These are phyloP conservation scores for Apiospora aurea DNA, from an alignment of 2,329 filamentous ascomycete species.

Conservation along the genomic window DNA sequence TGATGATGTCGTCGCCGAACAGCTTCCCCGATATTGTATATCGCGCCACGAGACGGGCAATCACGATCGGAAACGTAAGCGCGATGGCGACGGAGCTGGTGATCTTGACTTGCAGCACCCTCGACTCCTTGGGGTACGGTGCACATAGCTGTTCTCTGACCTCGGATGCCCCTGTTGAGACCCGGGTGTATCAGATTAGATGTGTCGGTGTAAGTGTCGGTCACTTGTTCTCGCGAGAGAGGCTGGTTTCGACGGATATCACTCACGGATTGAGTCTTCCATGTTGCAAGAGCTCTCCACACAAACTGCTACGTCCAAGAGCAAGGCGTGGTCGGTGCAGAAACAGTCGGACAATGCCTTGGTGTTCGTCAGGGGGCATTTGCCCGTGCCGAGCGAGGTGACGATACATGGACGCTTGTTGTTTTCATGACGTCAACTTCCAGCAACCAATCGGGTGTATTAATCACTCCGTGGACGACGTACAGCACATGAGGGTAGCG, in stretches of 20 bases:
- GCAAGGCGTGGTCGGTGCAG: slow-evolving; percentile 30
- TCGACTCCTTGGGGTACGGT: slow-evolving; percentile 32
- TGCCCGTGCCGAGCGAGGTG: background rate
- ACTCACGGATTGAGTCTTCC: slow-evolving; percentile 30
- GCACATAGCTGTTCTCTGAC: slow-evolving; percentile 29
- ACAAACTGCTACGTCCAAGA: slow-evolving; percentile 30
- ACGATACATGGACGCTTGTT: background rate
- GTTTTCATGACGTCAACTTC: background rate
- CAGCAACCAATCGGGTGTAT: background rate
- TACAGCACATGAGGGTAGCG: background rate
- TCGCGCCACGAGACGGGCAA: slow-evolving; percentile 32
- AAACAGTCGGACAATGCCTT: slow-evolving; percentile 30
- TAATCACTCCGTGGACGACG: background rate
- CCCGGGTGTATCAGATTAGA: background rate
- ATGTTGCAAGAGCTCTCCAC: slow-evolving; percentile 32
- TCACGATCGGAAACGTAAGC: slow-evolving; percentile 30
- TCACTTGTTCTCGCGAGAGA: background rate
- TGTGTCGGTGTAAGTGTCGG: background rate
- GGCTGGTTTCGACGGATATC: too few relatives aligned
- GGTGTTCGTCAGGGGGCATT: slow-evolving; percentile 30
- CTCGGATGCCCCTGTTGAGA: background rate
- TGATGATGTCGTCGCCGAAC: slow-evolving; percentile 33
- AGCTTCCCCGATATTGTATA: slow-evolving; percentile 28
- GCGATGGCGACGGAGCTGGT: slow-evolving; percentile 26
- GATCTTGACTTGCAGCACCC: slow-evolving; percentile 29